Evolutionary conservation across 495 filamentous ascomycete genomes (phyloP).

Genomic region (Lepraria neglecta): DNA sequence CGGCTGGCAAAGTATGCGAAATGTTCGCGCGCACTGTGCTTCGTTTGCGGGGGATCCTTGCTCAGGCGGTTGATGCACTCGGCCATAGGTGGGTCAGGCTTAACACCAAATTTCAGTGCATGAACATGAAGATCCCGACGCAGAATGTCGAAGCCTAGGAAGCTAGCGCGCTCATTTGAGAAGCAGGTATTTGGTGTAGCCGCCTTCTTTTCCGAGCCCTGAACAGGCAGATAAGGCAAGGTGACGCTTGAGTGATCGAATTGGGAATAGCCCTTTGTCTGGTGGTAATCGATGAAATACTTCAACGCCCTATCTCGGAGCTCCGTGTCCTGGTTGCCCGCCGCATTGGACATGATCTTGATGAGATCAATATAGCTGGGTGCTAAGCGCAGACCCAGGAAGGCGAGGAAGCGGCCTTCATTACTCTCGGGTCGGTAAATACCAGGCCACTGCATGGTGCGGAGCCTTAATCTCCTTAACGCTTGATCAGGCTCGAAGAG

Average conservation of each 20-base stretch:
- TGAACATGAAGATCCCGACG: slow-evolving; percentile 65
- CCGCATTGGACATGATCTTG: slow-evolving; percentile 61
- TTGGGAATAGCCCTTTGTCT: slow-evolving; percentile 62
- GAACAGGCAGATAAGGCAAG: slow-evolving; percentile 65
- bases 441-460: slow-evolving; percentile 80
- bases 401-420: slow-evolving; percentile 66
- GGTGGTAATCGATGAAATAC: slow-evolving; percentile 78
- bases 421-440: slow-evolving; percentile 52
- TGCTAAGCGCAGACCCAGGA: slow-evolving; percentile 61
- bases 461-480: slow-evolving; percentile 62
- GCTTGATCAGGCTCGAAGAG: slow-evolving; percentile 76
- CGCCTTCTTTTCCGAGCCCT: slow-evolving; percentile 54
- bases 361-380: slow-evolving; percentile 67
- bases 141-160: slow-evolving; percentile 76
- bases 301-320: slow-evolving; percentile 60
- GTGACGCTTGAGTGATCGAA: slow-evolving; percentile 51
- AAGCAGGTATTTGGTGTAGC: slow-evolving; percentile 73
- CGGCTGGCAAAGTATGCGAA: slow-evolving; percentile 81
- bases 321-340: slow-evolving; percentile 45
- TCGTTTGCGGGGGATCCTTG: slow-evolving; percentile 59
- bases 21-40: slow-evolving; percentile 55
- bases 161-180: slow-evolving; percentile 65
- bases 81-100: slow-evolving; percentile 65
- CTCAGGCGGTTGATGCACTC: slow-evolving; percentile 67
- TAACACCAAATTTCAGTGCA: slow-evolving; percentile 76